A percentile compares a stretch with the other conserved stretches of the same genome.
Conservation (phyloP, 495 filamentous ascomycete species). For the Bacidia gigantensis region DNA sequence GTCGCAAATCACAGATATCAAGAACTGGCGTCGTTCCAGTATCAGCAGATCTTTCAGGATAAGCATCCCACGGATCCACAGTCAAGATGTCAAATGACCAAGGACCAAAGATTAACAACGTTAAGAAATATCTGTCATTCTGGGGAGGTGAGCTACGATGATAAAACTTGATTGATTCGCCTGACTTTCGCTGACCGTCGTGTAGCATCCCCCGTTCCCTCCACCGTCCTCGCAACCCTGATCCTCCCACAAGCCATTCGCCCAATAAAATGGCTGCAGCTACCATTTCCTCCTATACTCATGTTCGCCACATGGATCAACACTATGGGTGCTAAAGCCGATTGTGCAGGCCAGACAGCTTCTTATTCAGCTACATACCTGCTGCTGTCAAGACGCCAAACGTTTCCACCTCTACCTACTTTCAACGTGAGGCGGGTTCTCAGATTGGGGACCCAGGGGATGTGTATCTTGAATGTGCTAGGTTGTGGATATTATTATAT, state of each 20-base stretch:
- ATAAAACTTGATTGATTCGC: neutral
- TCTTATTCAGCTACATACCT: constrained; percentile 82
- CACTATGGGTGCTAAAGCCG: constrained; percentile 60
- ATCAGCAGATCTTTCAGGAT: too few species aligned
- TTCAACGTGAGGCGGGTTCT: constrained; percentile 57
- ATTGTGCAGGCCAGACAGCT: constrained; percentile 70
- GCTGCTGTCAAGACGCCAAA: constrained; percentile 55
- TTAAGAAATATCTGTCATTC: neutral
- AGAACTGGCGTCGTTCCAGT: too few species aligned
- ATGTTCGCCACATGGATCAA: constrained; percentile 79
- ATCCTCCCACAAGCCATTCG: constrained; percentile 64
- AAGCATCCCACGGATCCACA: too few species aligned
- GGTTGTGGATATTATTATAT: constrained; percentile 60
- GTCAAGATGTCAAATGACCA: neutral
- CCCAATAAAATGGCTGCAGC: constrained; percentile 59
- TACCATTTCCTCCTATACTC: constrained; percentile 74
- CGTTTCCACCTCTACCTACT: constrained; percentile 43
- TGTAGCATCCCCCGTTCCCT: constrained; percentile 64
- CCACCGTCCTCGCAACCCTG: constrained; percentile 65
- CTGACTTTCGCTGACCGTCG: too few species aligned
- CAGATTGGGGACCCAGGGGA: constrained; percentile 54
- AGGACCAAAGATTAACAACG: neutral
- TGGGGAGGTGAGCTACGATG: neutral
- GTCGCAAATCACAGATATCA: too few species aligned
- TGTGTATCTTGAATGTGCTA: constrained; percentile 55